Conservation (phyloP, 106 monocot species). For the Alisma plantagoaquatica region DNA sequence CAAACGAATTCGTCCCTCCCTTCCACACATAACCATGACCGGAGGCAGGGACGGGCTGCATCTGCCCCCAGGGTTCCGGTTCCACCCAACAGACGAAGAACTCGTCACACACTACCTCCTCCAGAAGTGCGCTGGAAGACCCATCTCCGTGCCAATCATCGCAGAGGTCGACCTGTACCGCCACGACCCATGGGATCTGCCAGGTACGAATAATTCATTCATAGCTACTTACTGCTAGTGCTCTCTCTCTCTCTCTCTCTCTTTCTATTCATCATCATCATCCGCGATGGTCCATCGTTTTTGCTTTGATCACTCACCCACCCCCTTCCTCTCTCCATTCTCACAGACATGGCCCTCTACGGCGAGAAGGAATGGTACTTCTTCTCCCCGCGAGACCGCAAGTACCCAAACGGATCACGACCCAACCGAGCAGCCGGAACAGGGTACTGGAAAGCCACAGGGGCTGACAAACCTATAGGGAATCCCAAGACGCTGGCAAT, state of each 20-base stretch:
- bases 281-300: too few relatives aligned
- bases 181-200: constrained; percentile 69
- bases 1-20: too few relatives aligned
- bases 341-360: constrained; percentile 54
- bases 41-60: too few relatives aligned
- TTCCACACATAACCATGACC: too few relatives aligned
- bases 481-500: constrained; percentile 50
- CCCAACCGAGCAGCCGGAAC: constrained; percentile 85
- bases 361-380: constrained; percentile 90
- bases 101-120: constrained; percentile 70
- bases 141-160: constrained; percentile 52
- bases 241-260: too few relatives aligned
- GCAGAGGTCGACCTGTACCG: constrained; percentile 79
- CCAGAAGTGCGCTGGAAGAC: constrained; percentile 39
- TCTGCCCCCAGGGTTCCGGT: constrained; percentile 77
- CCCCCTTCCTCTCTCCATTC: background rate
- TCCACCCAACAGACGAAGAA: constrained; percentile 90
- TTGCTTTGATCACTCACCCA: too few relatives aligned
- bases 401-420: constrained; percentile 90
- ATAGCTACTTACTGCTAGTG: background rate
- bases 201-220: constrained; percentile 26
- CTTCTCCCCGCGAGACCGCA: constrained; percentile 79
- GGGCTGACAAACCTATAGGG: constrained; percentile 75
- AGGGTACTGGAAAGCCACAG: constrained; percentile 91
- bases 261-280: too few relatives aligned